These are phyloP conservation scores for Pseudoscleropodium purum DNA, from an alignment of 225 moss, liverwort and hornwort species.

Conservation along the genomic window DNA sequence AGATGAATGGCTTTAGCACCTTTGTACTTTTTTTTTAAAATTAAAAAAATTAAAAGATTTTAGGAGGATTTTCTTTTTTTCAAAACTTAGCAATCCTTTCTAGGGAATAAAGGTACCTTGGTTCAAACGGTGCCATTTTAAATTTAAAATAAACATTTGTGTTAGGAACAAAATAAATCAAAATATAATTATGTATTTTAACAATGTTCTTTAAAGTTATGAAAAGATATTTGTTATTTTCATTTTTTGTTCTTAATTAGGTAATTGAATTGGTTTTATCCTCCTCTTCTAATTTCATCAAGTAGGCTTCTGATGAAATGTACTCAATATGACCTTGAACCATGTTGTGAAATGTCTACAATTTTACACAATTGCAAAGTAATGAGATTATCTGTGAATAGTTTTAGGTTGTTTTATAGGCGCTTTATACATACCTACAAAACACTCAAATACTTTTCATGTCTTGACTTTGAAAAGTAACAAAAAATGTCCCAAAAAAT, in stretches of 20 bases:
- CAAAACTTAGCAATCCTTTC: not conserved
- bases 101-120: not conserved
- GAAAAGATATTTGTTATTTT: not conserved
- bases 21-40: too few relatives aligned
- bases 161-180: not conserved
- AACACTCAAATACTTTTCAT: not conserved
- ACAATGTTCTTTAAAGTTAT: not conserved
- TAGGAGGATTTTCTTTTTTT: too few relatives aligned
- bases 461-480: not conserved
- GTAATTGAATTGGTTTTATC: not conserved
- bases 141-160: not conserved
- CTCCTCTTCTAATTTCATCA: not conserved
- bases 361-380: not conserved
- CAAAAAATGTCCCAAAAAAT: too few relatives aligned
- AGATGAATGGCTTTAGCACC: not conserved
- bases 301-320: not conserved
- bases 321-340: not conserved
- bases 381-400: too few relatives aligned
- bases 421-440: fast-evolving
- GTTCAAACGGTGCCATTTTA: not conserved
- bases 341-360: not conserved
- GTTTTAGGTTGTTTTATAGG: too few relatives aligned
- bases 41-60: too few relatives aligned
- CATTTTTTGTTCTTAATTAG: not conserved
- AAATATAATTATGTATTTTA: not conserved